Evolutionary conservation across 768 basidiomycete species (phyloP), one percentile per base, ranked within the genome.

Genomic region (Lactifluus subvellereus): DNA sequence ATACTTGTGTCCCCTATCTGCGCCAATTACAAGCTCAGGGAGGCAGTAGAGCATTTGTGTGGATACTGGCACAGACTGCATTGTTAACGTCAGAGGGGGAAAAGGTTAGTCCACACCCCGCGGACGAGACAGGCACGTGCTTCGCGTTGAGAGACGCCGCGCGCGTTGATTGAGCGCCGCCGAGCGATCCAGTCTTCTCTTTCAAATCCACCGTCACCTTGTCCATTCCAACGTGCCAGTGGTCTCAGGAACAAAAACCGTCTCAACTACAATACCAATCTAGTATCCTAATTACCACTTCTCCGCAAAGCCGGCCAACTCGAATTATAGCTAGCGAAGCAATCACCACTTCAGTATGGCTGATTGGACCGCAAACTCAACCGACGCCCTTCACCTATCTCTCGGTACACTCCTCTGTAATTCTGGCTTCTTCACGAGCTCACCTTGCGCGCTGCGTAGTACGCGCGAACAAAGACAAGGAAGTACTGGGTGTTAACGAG

Each of bases 331-430:
- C 40, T 11, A 40, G 4, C 13, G 3, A 37, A 37, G 11, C 40
- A 5, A 11, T 40, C 40, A 47, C 45, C 10, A n/a, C 33, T 47
- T n/a, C 32, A 43, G 8, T 33, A 68, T 68, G 67, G 67, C 80
- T 32, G 83, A 85, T 69, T 97, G 92, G 91, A 87, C 93, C 0
- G 73, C 82, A 6, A 83, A 91, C 74, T 85, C 92, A 37, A 93
- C 87, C 71, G 83, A 90, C 61, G 89, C 88, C 0, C 76, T 97
- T 10, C 77, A 77, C 8, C 78, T 97, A 38, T 88, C 87, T 56
- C 76, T 96, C 35, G 87, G 94, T 94, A 68, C 63, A 77, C 18
- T 45, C 22, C 38, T 30, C 10, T 2, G 35, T 42, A 10, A 16
- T 3, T 18, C 22, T n/a, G 52, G 13, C 50, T 16, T 13, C 14